These are phyloP conservation scores for Hemisphaericaspora lyxosophila DNA, from an alignment of 1,139 yeast species.

Conservation along the genomic window DNA sequence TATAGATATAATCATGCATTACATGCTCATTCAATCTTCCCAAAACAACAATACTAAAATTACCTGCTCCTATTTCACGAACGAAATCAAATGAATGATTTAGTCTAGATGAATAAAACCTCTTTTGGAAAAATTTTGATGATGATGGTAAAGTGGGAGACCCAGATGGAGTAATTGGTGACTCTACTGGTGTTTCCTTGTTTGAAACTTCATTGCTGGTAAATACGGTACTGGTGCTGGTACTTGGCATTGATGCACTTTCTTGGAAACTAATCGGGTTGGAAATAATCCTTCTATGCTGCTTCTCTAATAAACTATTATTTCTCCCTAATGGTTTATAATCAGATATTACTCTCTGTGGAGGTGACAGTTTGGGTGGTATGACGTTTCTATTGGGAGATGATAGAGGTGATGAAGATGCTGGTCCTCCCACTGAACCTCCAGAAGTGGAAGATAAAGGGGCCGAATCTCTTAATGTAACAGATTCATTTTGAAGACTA, in stretches of 20 bases:
- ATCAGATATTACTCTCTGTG: conserved; percentile 32
- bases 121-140: conserved; percentile 12
- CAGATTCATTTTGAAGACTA: neutral
- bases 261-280: conserved; percentile 20
- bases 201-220: conserved; percentile 10
- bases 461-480: neutral
- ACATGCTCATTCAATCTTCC: conserved; percentile 23
- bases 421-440: neutral
- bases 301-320: conserved; percentile 19
- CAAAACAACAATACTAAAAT: conserved; percentile 57
- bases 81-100: conserved; percentile 21
- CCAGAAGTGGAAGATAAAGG: neutral
- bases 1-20: conserved; percentile 14
- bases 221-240: conserved; percentile 8
- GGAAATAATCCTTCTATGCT: conserved; percentile 22
- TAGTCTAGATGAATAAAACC: conserved; percentile 16
- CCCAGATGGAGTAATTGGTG: conserved; percentile 14
- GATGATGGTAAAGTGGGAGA: conserved; percentile 9
- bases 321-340: conserved; percentile 32
- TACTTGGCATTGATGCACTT: conserved; percentile 7
- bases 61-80: conserved; percentile 54
- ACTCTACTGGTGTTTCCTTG: conserved; percentile 11
- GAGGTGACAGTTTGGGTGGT: conserved; percentile 3
- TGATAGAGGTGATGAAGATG: conserved; percentile 8
- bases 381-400: neutral